Percentiles rank a stretch among this genome's conserved stretches.
These are phyloP conservation scores for Podospora pseudocomata DNA, from an alignment of 495 filamentous ascomycete genomes.

Conservation along the genomic window DNA sequence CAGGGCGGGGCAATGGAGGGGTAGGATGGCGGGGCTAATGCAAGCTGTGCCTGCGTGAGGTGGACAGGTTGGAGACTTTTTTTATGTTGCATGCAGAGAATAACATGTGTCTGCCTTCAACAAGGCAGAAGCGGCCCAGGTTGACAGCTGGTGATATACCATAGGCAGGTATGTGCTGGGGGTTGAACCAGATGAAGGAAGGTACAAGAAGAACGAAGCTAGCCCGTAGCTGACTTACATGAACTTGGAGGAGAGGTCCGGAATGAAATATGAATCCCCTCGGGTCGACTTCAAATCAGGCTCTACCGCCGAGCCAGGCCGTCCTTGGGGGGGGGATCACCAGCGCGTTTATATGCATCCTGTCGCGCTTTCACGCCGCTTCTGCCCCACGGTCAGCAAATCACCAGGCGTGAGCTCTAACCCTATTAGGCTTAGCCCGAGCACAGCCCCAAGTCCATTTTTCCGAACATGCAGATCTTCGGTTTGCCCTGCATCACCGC, in stretches of 20 bases:
- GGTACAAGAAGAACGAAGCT: background rate
- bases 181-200: too few relatives aligned
- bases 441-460: conserved; percentile 22
- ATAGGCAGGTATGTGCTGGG: background rate
- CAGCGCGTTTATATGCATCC: conserved; percentile 28
- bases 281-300: background rate
- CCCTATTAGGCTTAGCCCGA: conserved; percentile 21
- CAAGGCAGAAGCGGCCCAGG: background rate
- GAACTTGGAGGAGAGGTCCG: background rate
- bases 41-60: background rate
- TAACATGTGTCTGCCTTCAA: background rate
- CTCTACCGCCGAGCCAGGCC: background rate
- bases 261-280: background rate
- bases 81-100: background rate
- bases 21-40: conserved; percentile 1
- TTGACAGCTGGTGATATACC: background rate
- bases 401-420: conserved; percentile 12
- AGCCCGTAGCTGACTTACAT: background rate
- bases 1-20: conserved; percentile 21
- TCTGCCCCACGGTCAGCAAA: conserved; percentile 14
- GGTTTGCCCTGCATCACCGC: conserved; percentile 7
- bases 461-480: conserved; percentile 11
- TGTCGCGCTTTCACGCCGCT: conserved; percentile 11
- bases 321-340: conserved; percentile 14
- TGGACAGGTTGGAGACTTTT: background rate